These are phyloP conservation scores for Babesia ovata DNA, from an alignment of 169 alveolate genomes.

Conservation along the genomic window DNA sequence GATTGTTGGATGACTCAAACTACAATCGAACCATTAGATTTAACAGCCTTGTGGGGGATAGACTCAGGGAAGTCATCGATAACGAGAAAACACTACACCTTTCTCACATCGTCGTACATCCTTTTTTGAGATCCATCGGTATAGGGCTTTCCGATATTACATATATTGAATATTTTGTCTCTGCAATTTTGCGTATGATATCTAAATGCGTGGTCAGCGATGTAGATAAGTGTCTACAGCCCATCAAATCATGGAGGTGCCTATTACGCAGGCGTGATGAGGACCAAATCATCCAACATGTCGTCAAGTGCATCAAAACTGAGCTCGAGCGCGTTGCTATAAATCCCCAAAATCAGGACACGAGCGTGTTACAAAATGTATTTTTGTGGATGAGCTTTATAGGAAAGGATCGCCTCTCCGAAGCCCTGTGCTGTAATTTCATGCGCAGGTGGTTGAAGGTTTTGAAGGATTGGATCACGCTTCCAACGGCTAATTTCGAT, in stretches of 20 bases:
- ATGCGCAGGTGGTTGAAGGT: slow-evolving; percentile 48
- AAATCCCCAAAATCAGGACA: slow-evolving; percentile 55
- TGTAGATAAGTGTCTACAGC: neutral
- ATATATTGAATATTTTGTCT: no score
- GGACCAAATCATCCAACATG: slow-evolving; percentile 2
- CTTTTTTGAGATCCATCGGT: slow-evolving; percentile 27
- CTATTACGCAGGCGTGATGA: neutral
- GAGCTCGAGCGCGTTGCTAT: slow-evolving; percentile 21
- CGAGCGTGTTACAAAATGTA: slow-evolving; percentile 29
- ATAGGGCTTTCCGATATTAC: no score
- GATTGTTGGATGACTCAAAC: neutral
- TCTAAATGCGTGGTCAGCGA: slow-evolving; percentile 10
- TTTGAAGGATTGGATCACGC: slow-evolving; percentile 20
- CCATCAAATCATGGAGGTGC: slow-evolving; percentile 15
- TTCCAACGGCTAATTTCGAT: slow-evolving; percentile 30
- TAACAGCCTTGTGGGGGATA: neutral
- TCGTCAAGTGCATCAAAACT: neutral
- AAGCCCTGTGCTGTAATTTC: slow-evolving; percentile 19
- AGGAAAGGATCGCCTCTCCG: slow-evolving; percentile 11
- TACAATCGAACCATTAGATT: neutral
- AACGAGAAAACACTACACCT: neutral
- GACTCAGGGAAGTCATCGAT: neutral
- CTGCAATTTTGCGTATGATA: neutral
- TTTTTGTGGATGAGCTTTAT: slow-evolving; percentile 23
- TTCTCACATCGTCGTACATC: slow-evolving; percentile 53